Evolutionary conservation across 1,284 basidiomycete genomes (phyloP), one percentile per base, ranked within the genome.

Genomic region (Phenoliferia sp.): DNA sequence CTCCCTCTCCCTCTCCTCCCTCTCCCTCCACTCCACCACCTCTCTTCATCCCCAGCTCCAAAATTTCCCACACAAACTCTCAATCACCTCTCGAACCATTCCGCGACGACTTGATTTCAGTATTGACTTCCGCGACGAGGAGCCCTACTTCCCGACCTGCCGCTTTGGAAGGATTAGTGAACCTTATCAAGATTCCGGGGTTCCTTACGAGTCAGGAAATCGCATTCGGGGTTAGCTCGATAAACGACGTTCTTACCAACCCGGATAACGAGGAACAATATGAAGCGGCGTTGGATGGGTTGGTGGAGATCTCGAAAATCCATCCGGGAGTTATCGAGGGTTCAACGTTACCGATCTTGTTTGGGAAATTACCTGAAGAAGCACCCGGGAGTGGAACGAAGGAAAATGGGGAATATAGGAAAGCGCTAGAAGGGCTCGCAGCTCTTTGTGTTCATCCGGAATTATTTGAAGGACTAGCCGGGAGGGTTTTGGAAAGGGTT

Each of bases 381-480:
- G 65, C 36, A 48, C 54, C 89, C 91, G 0, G 88, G 90, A 66
- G 70, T 71, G 10, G 85, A 87, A 48, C 59, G 17, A 2, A 22
- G 3, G 57, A 33, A n/a, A 57, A 59, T 36, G 57, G 54, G 7
- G 59, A 52, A 61, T 89, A 86, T 76, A 88, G 90, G 80, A 84
- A 84, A 26, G 85, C 86, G 19, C 85, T 99, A 35, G 82, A 84
- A 2, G 86, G 88, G 3, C 84, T 99, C 32, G 84, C 86, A 50
- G 84, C 83, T 16, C 84, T 99, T 17, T 95, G 92, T 77, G 78
- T 85, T 3, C 85, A 88, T 57, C 83, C 89, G 0, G 83, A 86
- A 29, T 83, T 98, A 32, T 98, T 96, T 79, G 91, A 93, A 77
- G 88, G 84, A 7, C 84, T 98, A 34, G 86, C 92, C 50, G 85